Base-by-base conservation (phyloP, 148 eudicot species). In the Rhododendron ovatum region DNA sequence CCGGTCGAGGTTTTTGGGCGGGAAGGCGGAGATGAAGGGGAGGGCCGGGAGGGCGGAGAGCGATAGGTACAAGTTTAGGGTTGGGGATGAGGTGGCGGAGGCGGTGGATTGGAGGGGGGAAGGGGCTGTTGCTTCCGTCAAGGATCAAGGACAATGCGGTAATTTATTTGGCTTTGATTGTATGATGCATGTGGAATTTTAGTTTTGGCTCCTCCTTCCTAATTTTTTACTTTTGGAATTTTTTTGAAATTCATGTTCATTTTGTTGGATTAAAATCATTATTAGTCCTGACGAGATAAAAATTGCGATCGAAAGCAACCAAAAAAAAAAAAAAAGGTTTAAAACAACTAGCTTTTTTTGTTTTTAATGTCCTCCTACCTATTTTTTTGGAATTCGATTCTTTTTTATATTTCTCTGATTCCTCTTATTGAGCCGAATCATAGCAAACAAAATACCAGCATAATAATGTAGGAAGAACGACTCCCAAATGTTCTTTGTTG, bases 91-190 rank as follows among this genome's bases (percentile, higher is more conserved):
- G 81, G 88, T 96, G 91, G 95, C 98, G 83, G 90, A 86, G 20
- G 65, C 86, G 6, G 91, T 95, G 82, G 99, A 96, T 85, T 96
- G 98, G 99, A 94, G 98, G 67, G 87, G 85, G 84, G 88, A 91
- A 78, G 96, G 98, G 53, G 98, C 94, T 65, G 98, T 96, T 76
- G 84, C 87, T 28, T 80, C 87, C n/a, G 94, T 96, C 74, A 96
- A 95, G 76, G 91, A 93, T 85, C 98, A 96, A 83, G 98, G 96
- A 7, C 89, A 89, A 24, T 96, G 98, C 71, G 98, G 98, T 96
- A 85, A 88, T 71, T 71, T 28, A 71, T 20, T 82, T 35, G 14
- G 50, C 18, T 61, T 41, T 0, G 78, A 75, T 37, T 75, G 43
- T 3, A 35, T 33, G 43, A 75, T 20, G 45, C 79, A 35, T 75